Evolutionary conservation across 2,329 filamentous ascomycete genomes (phyloP).

Genomic region (Aspergillus jensenii): DNA sequence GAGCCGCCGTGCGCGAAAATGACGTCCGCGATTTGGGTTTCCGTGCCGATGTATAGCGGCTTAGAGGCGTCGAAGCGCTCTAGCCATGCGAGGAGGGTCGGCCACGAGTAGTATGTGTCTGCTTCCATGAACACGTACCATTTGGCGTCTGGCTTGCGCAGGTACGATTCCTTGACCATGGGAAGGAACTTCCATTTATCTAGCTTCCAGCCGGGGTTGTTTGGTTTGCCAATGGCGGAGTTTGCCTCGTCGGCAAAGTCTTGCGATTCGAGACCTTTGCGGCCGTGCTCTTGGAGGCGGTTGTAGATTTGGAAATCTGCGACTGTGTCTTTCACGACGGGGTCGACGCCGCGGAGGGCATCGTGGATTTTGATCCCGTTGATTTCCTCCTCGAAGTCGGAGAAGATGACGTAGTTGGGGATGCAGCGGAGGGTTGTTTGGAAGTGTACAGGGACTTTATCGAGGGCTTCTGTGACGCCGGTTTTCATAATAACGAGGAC

Average conservation of each 20-base stretch:
- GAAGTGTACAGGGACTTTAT: constrained; percentile 57
- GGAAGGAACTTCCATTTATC: constrained; percentile 62
- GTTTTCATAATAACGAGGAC: constrained; percentile 60
- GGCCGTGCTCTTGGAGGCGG: constrained; percentile 44
- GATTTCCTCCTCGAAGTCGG: constrained; percentile 56
- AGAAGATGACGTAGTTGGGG: constrained; percentile 58
- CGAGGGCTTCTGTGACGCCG: constrained; percentile 56
- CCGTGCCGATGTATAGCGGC: constrained; percentile 55
- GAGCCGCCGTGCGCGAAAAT: constrained; percentile 56
- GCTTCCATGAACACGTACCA: constrained; percentile 63
- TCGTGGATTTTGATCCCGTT: constrained; percentile 52
- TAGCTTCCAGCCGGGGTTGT: constrained; percentile 52
- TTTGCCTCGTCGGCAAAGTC: constrained; percentile 41
- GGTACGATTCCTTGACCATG: constrained; percentile 52
- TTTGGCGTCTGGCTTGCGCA: constrained; percentile 47
- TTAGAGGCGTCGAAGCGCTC: constrained; percentile 48
- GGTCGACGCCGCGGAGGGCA: constrained; percentile 48
- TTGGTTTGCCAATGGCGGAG: constrained; percentile 41
- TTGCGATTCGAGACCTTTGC: constrained; percentile 40
- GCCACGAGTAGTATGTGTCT: constrained; percentile 58
- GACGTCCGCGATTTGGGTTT: constrained; percentile 51
- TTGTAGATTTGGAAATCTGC: constrained; percentile 55
- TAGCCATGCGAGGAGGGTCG: constrained; percentile 55
- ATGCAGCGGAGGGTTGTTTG: constrained; percentile 56
- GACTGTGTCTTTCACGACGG: constrained; percentile 38